phyloP scores from a whole-genome alignment of 2,329 filamentous ascomycete genomes.

The Fusarium continuum region DNA sequence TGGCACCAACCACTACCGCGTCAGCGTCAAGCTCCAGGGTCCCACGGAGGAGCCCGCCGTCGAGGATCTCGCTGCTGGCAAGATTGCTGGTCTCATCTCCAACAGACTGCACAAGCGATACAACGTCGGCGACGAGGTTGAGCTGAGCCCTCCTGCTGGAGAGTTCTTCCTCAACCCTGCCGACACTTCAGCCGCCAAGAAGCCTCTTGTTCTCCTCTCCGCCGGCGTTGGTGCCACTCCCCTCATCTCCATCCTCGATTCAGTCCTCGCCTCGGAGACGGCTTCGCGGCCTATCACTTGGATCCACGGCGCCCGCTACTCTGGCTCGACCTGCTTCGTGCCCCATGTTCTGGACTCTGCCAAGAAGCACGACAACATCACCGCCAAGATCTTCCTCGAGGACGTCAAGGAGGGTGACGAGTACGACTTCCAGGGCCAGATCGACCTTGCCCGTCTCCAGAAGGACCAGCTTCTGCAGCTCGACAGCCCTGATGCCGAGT shows the following conservation, averaged over 20 bases:
- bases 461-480: slow-evolving; percentile 63
- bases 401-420: slow-evolving; percentile 60
- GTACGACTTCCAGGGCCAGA: slow-evolving; percentile 66
- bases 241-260: slow-evolving; percentile 71
- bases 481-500: slow-evolving; percentile 64
- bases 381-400: slow-evolving; percentile 65
- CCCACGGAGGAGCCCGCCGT: slow-evolving; percentile 39
- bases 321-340: slow-evolving; percentile 63
- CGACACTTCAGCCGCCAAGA: slow-evolving; percentile 51
- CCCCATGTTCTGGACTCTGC: slow-evolving; percentile 59
- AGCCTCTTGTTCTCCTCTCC: slow-evolving; percentile 71
- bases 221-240: slow-evolving; percentile 76
- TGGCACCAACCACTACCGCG: slow-evolving; percentile 69
- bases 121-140: slow-evolving; percentile 61
- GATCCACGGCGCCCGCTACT: slow-evolving; percentile 67
- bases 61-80: slow-evolving; percentile 48
- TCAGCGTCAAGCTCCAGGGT: slow-evolving; percentile 77
- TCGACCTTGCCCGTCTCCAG: slow-evolving; percentile 67
- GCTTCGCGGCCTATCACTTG: slow-evolving; percentile 63
- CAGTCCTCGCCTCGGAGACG: slow-evolving; percentile 50
- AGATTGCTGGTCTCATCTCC: slow-evolving; percentile 59
- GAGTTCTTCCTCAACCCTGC: slow-evolving; percentile 69
- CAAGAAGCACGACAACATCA: slow-evolving; percentile 47
- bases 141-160: slow-evolving; percentile 64
- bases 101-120: slow-evolving; percentile 61